phyloP scores from a whole-genome alignment of 257 asterid species.

The Gentiana straminea region DNA sequence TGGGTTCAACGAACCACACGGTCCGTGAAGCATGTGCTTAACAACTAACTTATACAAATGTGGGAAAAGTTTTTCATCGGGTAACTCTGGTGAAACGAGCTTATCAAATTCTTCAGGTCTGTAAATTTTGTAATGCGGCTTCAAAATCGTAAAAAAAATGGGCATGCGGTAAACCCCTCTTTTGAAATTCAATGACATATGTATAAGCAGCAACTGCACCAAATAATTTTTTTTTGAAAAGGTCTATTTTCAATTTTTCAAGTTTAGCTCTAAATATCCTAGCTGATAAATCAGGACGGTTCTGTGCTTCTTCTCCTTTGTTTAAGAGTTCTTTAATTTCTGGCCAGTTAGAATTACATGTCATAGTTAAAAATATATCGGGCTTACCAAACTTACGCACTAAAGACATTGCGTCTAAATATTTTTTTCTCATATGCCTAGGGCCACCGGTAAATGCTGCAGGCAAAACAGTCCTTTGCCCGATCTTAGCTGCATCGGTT shows the following conservation, averaged over 20 bases:
- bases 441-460: neutral
- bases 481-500: neutral
- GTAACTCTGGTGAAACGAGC: neutral
- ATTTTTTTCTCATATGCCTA: neutral
- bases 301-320: neutral
- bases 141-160: neutral
- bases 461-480: neutral
- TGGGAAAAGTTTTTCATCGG: neutral
- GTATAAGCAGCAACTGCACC: neutral
- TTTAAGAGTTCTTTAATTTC: neutral
- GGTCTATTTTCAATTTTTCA: neutral
- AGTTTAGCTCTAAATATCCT: neutral
- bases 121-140: neutral
- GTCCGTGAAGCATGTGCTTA: conserved; percentile 3
- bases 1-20: neutral
- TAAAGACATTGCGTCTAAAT: neutral
- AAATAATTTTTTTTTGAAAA: neutral
- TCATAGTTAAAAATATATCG: neutral
- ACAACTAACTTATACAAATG: neutral
- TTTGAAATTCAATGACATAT: neutral
- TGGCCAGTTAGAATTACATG: neutral
- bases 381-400: neutral
- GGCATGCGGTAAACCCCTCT: neutral
- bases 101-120: neutral
- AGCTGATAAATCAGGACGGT: neutral